Evolutionary conservation across 768 basidiomycete genomes (phyloP).

Genomic region (Naganishia vishniacii): DNA sequence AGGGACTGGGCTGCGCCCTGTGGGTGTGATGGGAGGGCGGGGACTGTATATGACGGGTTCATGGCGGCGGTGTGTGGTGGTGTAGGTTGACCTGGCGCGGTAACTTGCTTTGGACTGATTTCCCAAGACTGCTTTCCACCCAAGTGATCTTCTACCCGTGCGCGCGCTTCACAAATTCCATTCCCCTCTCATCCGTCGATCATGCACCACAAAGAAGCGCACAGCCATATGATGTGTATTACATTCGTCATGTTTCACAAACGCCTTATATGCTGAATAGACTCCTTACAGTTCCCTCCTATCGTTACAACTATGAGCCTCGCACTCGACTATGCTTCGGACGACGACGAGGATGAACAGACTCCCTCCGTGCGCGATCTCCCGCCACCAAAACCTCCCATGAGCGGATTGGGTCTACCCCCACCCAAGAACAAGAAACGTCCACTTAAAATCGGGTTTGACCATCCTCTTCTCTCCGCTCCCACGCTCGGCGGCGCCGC

Average conservation of each 20-base stretch:
- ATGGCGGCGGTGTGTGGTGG: neutral
- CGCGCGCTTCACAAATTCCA: conserved; percentile 1
- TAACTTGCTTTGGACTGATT: no score
- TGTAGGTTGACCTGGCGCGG: neutral
- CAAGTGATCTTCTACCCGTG: neutral
- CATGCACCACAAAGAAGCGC: neutral
- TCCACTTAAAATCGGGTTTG: conserved; percentile 21
- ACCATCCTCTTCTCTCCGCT: conserved; percentile 20
- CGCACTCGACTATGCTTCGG: conserved; percentile 4
- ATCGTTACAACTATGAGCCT: neutral
- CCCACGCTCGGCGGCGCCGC: neutral
- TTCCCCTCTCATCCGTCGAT: neutral
- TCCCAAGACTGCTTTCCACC: no score
- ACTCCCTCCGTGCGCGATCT: neutral
- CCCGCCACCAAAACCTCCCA: neutral
- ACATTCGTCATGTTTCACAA: neutral
- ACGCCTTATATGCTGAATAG: neutral
- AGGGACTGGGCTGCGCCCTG: conserved; percentile 28
- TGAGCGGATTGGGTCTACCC: neutral
- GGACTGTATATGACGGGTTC: conserved; percentile 26
- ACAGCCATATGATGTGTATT: conserved; percentile 6
- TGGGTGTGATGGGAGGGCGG: conserved; percentile 24
- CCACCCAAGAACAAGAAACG: conserved; percentile 15
- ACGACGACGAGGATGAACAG: neutral
- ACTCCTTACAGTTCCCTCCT: no score